Conservation (phyloP, 768 basidiomycete genomes). For the Tylopilus balloui region DNA sequence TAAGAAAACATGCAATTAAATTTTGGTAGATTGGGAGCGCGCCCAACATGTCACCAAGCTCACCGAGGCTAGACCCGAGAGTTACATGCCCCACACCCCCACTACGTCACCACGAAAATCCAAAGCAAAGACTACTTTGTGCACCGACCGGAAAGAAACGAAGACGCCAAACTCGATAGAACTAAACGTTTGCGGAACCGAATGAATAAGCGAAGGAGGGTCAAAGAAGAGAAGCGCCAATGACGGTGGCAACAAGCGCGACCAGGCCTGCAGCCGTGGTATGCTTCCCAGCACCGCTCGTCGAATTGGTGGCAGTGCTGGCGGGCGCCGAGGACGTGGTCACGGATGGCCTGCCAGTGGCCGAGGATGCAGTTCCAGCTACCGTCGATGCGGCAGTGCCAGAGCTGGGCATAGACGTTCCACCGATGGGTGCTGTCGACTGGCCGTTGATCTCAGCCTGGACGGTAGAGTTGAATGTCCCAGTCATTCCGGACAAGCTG, state of each 20-base stretch:
- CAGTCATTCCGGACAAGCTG: conserved; percentile 71
- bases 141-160: background rate
- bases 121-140: background rate
- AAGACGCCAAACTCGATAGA: background rate
- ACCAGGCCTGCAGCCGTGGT: no score
- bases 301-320: no score
- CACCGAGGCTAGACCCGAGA: background rate
- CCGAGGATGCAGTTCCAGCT: no score
- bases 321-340: background rate
- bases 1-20: no score
- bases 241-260: no score
- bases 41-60: background rate
- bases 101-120: background rate
- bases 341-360: background rate
- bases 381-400: background rate
- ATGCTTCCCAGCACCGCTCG: no score
- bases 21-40: no score
- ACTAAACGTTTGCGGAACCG: background rate
- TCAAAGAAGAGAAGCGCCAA: conserved; percentile 23
- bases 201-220: background rate
- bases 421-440: conserved; percentile 53
- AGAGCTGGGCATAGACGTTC: conserved; percentile 23
- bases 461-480: conserved; percentile 54
- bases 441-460: conserved; percentile 59
- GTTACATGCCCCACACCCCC: background rate